Evolutionary conservation across 208 protist species (phyloP).

Genomic region (Leishmania amazonensis): DNA sequence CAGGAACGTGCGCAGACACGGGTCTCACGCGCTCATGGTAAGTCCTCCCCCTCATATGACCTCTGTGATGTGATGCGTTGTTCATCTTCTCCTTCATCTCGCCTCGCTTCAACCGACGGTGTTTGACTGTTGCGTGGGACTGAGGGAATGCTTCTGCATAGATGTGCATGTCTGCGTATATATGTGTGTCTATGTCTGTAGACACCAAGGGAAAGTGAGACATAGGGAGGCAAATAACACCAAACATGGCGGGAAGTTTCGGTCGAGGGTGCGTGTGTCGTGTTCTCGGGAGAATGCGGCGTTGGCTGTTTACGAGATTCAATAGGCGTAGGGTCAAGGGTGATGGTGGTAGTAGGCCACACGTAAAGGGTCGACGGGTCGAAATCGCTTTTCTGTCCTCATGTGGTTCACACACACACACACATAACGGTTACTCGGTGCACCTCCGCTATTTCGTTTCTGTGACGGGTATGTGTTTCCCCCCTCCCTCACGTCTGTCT

Average conservation of each 20-base stretch:
- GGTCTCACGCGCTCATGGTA: background rate
- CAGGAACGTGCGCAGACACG: background rate
- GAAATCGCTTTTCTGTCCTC: background rate
- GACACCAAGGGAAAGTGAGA: background rate
- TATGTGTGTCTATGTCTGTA: background rate
- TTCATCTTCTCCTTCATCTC: background rate
- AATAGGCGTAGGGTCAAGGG: background rate
- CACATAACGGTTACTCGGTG: background rate
- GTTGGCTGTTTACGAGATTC: background rate
- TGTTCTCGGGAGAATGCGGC: background rate
- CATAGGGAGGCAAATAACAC: background rate
- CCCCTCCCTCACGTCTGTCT: background rate
- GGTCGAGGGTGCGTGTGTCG: background rate
- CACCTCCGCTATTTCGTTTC: background rate
- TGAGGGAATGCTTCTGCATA: background rate
- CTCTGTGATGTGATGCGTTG: background rate
- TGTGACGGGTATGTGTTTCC: background rate
- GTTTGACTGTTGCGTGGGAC: background rate
- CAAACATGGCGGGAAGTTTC: background rate
- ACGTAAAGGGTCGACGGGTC: background rate
- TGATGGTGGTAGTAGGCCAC: background rate
- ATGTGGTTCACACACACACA: background rate
- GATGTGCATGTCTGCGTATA: background rate
- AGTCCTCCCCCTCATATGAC: background rate
- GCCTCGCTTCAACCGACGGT: slow-evolving; percentile 1